These are phyloP conservation scores for Somion occarium DNA, from an alignment of 1,284 basidiomycete genomes.

Conservation along the genomic window DNA sequence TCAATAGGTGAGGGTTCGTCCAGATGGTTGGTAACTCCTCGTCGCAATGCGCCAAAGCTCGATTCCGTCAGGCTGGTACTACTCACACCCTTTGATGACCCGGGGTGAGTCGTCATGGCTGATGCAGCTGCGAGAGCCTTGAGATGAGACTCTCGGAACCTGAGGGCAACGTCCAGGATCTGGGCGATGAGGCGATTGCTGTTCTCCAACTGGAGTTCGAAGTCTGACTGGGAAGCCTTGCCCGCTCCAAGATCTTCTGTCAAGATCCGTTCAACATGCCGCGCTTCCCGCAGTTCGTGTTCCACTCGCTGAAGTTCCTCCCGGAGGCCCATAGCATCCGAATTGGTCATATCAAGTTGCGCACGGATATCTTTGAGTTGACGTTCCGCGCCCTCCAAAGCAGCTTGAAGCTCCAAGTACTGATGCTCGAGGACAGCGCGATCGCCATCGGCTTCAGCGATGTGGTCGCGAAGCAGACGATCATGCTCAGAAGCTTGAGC, in stretches of 20 bases:
- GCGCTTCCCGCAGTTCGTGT: constrained; percentile 58
- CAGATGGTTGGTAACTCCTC: constrained; percentile 40
- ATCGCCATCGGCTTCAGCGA: constrained; percentile 88
- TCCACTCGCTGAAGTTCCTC: constrained; percentile 70
- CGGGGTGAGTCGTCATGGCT: constrained; percentile 55
- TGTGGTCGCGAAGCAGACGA: constrained; percentile 78
- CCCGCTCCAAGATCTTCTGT: constrained; percentile 59
- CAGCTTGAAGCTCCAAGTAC: constrained; percentile 70
- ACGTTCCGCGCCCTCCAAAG: constrained; percentile 51
- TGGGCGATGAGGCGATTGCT: constrained; percentile 62
- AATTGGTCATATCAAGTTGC: constrained; percentile 54
- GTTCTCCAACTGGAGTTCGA: constrained; percentile 60
- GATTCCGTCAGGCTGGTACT: constrained; percentile 35
- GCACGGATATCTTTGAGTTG: constrained; percentile 57
- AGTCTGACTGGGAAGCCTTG: constrained; percentile 57
- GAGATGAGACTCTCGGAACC: constrained; percentile 67
- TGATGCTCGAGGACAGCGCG: constrained; percentile 86
- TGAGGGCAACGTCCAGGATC: constrained; percentile 69
- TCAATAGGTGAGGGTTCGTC: constrained; percentile 72
- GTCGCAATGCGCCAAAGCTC: constrained; percentile 41
- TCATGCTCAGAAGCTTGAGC: constrained; percentile 80
- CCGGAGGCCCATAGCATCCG: constrained; percentile 61
- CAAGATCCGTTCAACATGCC: constrained; percentile 56
- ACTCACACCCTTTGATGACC: constrained; percentile 24
- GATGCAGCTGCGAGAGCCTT: constrained; percentile 65